These are phyloP conservation scores for Helminthosporium solani DNA, from an alignment of 2,329 filamentous ascomycete species.

Conservation along the genomic window DNA sequence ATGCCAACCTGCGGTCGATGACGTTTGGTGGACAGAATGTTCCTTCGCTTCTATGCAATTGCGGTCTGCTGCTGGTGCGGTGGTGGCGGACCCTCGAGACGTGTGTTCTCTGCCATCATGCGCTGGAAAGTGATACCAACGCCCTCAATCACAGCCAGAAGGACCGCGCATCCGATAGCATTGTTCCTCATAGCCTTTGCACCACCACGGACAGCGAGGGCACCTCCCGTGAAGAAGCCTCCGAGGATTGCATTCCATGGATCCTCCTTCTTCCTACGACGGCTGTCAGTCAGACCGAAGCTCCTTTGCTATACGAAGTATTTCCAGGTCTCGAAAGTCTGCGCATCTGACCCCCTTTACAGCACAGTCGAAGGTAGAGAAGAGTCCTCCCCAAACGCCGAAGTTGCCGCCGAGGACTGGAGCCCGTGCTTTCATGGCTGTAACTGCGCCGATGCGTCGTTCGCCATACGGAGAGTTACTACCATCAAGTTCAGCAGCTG, in stretches of 20 bases:
- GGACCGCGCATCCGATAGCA: conserved; percentile 88
- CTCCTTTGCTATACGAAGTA: neutral
- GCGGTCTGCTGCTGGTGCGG: conserved; percentile 31
- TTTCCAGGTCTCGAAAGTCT: neutral
- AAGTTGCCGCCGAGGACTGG: conserved; percentile 96
- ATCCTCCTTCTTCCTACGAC: conserved; percentile 76
- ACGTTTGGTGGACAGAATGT: neutral
- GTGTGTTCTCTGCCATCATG: conserved; percentile 85
- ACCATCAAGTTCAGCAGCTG: neutral
- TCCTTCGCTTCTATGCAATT: conserved; percentile 1
- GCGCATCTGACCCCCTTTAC: conserved; percentile 67
- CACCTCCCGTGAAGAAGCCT: conserved; percentile 84
- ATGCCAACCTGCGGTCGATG: neutral
- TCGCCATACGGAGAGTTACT: conserved; percentile 67
- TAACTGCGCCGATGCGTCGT: conserved; percentile 85
- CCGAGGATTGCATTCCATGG: conserved; percentile 96
- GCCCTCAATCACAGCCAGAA: conserved; percentile 92
- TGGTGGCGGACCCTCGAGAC: conserved; percentile 61
- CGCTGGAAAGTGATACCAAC: conserved; percentile 91
- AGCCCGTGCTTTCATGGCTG: conserved; percentile 92
- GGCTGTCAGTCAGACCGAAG: neutral
- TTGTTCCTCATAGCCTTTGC: conserved; percentile 87
- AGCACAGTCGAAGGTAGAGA: conserved; percentile 91
- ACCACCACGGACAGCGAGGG: conserved; percentile 84
- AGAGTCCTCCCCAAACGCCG: conserved; percentile 91